Conservation (phyloP, 257 asterid species). For the Solanum paucissectum region DNA sequence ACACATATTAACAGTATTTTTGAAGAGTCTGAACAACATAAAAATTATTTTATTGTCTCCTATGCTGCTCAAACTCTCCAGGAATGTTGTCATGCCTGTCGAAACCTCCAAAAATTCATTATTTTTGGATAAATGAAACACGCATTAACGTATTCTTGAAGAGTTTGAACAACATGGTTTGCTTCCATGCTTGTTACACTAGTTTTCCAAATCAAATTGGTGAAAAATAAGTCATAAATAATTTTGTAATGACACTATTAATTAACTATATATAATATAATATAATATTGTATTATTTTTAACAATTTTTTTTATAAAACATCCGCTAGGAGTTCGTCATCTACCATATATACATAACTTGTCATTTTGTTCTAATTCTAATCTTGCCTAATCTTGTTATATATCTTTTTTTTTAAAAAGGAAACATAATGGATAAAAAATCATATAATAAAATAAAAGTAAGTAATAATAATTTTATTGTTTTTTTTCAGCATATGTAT, state of each 20-base stretch:
- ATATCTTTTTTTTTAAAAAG: too few relatives aligned
- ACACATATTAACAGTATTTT: neutral
- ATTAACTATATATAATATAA: neutral
- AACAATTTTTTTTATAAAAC: neutral
- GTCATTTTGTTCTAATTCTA: neutral
- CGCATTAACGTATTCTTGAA: neutral
- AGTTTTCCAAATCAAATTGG: neutral
- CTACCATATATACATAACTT: neutral
- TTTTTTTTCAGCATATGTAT: constrained; percentile 42
- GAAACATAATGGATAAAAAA: neutral
- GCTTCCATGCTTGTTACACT: neutral
- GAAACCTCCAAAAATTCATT: neutral
- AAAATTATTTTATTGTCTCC: too few relatives aligned
- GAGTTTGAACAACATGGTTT: neutral
- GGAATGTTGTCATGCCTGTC: neutral
- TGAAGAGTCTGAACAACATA: too few relatives aligned
- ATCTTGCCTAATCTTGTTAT: neutral
- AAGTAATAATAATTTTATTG: neutral
- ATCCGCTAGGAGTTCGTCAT: rapidly evolving
- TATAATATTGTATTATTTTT: neutral
- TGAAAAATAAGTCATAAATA: neutral
- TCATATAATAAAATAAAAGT: neutral
- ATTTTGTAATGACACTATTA: neutral
- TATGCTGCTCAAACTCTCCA: neutral
- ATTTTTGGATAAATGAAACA: neutral